Percentiles rank a stretch among this genome's conserved stretches.
phyloP scores from a whole-genome alignment of 768 basidiomycete species.

The Phylloporus arenicola region DNA sequence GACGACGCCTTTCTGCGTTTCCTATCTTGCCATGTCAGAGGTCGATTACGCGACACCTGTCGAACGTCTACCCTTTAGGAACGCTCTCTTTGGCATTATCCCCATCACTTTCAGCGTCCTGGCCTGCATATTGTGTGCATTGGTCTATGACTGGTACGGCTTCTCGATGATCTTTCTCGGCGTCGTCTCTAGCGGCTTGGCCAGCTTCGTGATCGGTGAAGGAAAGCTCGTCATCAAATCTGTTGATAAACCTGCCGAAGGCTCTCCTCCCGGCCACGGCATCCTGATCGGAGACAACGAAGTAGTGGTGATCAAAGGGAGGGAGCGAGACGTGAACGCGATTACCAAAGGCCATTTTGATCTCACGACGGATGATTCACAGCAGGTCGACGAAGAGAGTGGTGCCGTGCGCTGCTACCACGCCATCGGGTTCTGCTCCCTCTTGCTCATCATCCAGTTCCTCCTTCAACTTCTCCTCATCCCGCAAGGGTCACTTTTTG shows the following conservation, averaged over 20 bases:
- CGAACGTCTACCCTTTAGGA: neutral
- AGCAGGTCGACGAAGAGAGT: neutral
- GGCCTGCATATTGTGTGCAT: conserved; percentile 22
- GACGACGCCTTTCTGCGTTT: conserved; percentile 10
- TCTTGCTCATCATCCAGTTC: conserved; percentile 29
- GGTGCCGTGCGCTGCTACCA: conserved; percentile 1
- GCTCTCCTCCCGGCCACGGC: conserved; percentile 28
- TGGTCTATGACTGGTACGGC: conserved; percentile 26
- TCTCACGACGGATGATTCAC: conserved; percentile 6
- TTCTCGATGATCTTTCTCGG: conserved; percentile 32
- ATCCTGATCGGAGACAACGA: conserved; percentile 13
- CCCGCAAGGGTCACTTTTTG: conserved; percentile 30
- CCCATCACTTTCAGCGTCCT: conserved; percentile 22
- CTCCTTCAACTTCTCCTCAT: conserved; percentile 31
- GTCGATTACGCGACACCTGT: conserved; percentile 4
- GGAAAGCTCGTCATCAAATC: conserved; percentile 18
- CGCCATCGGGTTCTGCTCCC: conserved; percentile 22
- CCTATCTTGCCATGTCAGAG: conserved; percentile 16
- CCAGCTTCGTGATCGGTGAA: conserved; percentile 22
- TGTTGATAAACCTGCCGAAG: conserved; percentile 7
- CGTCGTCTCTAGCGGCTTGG: conserved; percentile 26
- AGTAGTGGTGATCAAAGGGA: conserved; percentile 26
- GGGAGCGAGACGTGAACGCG: conserved; percentile 23
- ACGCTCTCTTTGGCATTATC: conserved; percentile 14
- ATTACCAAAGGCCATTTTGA: conserved; percentile 28